Evolutionary conservation across 805 yeast species (phyloP).

Genomic region (Suhomyces xylopsoci): DNA sequence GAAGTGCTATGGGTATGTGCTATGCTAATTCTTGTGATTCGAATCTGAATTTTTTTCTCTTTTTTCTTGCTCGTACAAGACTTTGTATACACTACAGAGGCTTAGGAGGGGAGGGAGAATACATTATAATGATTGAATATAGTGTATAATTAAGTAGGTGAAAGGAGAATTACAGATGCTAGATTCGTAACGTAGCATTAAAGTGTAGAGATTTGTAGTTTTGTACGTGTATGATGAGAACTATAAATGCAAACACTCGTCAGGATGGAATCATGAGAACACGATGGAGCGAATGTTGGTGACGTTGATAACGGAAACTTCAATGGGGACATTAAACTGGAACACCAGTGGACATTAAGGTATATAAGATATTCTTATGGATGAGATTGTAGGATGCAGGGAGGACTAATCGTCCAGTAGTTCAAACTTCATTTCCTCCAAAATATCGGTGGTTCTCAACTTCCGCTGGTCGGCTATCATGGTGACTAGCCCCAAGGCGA

Average conservation of each 20-base stretch:
- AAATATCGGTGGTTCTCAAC: slow-evolving; percentile 44
- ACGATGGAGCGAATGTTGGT: neutral
- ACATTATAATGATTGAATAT: too few species aligned
- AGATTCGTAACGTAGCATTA: too few species aligned
- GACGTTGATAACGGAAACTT: neutral
- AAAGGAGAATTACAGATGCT: too few species aligned
- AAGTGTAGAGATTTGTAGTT: too few species aligned
- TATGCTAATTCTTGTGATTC: neutral
- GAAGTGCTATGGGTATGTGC: neutral
- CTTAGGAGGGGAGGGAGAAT: neutral
- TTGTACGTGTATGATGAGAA: neutral
- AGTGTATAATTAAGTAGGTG: too few species aligned
- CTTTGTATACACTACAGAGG: neutral
- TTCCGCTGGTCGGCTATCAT: slow-evolving; percentile 60
- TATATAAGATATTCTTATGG: neutral
- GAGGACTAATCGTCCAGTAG: slow-evolving; percentile 10
- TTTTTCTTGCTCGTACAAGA: neutral
- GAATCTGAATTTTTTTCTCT: neutral
- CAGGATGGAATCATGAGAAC: neutral
- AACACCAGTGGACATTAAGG: neutral
- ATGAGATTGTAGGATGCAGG: neutral
- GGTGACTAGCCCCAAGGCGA: slow-evolving; percentile 53
- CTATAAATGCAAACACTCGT: neutral
- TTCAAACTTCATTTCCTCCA: slow-evolving; percentile 49
- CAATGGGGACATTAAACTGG: neutral